Base-by-base conservation (phyloP, 2,329 filamentous ascomycete genomes). In the Triangularia setosa region DNA sequence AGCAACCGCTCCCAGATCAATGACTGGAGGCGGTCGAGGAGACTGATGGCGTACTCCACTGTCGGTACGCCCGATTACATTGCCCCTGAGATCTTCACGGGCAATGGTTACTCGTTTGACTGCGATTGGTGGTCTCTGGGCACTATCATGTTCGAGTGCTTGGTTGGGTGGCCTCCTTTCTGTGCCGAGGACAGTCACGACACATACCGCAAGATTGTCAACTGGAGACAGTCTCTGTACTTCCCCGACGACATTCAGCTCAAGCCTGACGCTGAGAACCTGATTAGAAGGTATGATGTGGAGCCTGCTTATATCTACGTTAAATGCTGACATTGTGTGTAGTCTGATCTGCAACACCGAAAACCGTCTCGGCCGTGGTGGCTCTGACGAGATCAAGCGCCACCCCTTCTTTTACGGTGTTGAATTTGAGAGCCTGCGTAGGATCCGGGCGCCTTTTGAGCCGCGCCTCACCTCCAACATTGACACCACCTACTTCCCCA, bases 51-150 rank as follows among this genome's bases (percentile, higher is more conserved):
- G 14, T 99, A 99, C 79, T 98, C 95, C 1, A 98, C 95, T 3
- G 95, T 99, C 68, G 95, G 95, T 69, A 99, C 95, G 1, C 95
- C 95, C 9, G 95, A 99, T 78, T 99, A 99, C 77, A 99, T 99
- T 75, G 95, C 95, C 1, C 95, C 95, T 2, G 95, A 99, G 76
- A 98, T 99, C 72, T 98, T 99, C 78, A 96, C 92, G 56, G 93
- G 94, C 18, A 91, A 96, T 73, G 95, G 95, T 58, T 99, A 99
- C 80, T 92, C 92, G 64, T 97, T 94, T 73, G 90, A 96, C 75
- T 99, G 95, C 76, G 95, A 99, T 82, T 99, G 95, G 95, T 99
- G 95, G 95, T 96, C 92, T 23, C 85, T 99, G 58, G 95, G 95
- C 61, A 97, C 95, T 54, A 99, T 99, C 79, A 98, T 99, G 95